Evolutionary conservation across 2,329 filamentous ascomycete species (phyloP), one percentile per base, ranked within the genome.

Genomic region (Lasiodiplodia theobromae): DNA sequence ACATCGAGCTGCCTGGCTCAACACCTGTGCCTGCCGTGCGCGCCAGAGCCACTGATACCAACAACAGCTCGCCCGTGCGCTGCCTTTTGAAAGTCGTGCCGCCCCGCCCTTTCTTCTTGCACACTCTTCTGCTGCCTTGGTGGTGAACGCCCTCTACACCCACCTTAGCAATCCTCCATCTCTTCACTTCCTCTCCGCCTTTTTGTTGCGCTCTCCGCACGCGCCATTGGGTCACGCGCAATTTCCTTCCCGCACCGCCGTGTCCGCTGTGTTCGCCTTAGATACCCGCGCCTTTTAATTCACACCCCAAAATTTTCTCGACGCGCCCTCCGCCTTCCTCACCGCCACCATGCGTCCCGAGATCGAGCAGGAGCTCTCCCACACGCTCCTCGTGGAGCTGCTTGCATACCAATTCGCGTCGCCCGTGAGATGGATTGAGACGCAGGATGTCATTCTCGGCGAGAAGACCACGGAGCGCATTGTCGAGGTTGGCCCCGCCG

Each of bases 371-470:
- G 96, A 99, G 87, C 92, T 99, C 82, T 92, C 96, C 79, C 95
- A 99, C 84, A 98, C 95, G 74, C 89, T 99, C 83, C 92, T 99
- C 80, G 93, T 99, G 73, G 96, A 99, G 90, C 92, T 99, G 72
- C 90, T 99, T 75, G 96, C 96, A 86, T 99, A 98, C 84, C 96
- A 99, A 81, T 99, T 99, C 82, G 96, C 96, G 76, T 98, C 95
- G 67, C 96, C 96, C 63, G 96, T 99, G 76, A 91, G 96, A 90
- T 99, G 96, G 96, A 99, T 99, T 82, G 96, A 99, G 85, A 99
- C 96, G 67, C 96, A 99, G 84, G 96, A 99, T 95, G 96, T 99
- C 76, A 96, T 99, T 78, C 92, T 99, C 75, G 95, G 92, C 72
- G 94, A 98, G 82, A 96, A 97, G 85, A 92, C 90, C 65, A 96